Base-by-base conservation (phyloP, 331 rosid genomes). In the Quercus lobata region DNA sequence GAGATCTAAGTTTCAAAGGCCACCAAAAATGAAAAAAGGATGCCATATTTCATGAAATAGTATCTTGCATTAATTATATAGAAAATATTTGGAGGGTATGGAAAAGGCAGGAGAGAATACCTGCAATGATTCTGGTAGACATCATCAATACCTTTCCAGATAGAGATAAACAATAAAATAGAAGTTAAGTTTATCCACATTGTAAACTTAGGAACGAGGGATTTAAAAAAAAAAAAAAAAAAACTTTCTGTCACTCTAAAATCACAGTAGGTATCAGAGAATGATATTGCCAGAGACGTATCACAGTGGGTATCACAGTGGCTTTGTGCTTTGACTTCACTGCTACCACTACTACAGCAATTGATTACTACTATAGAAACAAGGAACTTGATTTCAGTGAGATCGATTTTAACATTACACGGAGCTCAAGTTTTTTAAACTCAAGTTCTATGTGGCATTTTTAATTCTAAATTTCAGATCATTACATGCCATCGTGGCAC, bases 61-160 rank as follows among this genome's bases (percentile, higher is more conserved):
- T 6, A 41, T 16, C 21, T 69, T 24, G 78, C 65, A 61, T 19
- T 34, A 73, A 56, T 72, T 62, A 65, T 32, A 70, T 69, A 32
- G 49, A 60, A 65, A 6, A 78, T 18, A 65, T 46, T 17, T 21
- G 16, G 14, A 68, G 49, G 4, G 55, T 18, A 55, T 58, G 71
- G 46, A 32, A 71, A 76, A 69, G 76, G 69, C 34, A 75, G 73
- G 21, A 57, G 78, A 71, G 55, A 84, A 78, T 86, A 95, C 99
- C 97, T 89, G 79, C 94, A 93, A 83, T 91, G 97, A 86, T 93
- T 93, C 90, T 93, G 98, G 84, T 93, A 27, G 82, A 93, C 91
- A 83, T 91, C 93, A 83, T 95, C 99, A 35, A 5, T 63, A 95
- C 94, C 99, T 95, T 63, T 78, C 62, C 74, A 75, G 29, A 84